Conservation (phyloP, 2,329 filamentous ascomycete species). For the Colletotrichum karsti region DNA sequence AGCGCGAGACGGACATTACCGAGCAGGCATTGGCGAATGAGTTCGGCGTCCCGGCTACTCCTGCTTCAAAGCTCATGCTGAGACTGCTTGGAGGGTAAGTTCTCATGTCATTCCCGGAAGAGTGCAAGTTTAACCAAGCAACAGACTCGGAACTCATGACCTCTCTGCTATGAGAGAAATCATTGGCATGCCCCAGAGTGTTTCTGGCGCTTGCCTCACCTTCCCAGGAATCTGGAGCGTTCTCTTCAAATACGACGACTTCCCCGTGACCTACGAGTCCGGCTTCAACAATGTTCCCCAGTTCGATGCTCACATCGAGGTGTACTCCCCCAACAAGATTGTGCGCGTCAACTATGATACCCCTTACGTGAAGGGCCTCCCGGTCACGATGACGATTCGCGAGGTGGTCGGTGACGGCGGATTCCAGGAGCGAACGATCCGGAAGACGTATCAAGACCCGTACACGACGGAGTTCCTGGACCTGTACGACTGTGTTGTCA, state of each 20-base stretch:
- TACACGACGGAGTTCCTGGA: conserved; percentile 47
- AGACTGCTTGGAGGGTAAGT: conserved; percentile 34
- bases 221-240: conserved; percentile 44
- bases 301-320: conserved; percentile 61
- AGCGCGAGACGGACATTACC: conserved; percentile 34
- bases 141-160: conserved; percentile 58
- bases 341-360: conserved; percentile 64
- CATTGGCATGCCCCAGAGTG: conserved; percentile 51
- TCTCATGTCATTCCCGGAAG: too few species aligned
- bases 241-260: conserved; percentile 53
- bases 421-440: conserved; percentile 47
- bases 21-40: conserved; percentile 40
- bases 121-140: not conserved
- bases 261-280: conserved; percentile 64
- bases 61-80: conserved; percentile 36
- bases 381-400: conserved; percentile 55
- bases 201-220: conserved; percentile 42
- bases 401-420: conserved; percentile 48
- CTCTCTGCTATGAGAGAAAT: conserved; percentile 60
- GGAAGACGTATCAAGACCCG: conserved; percentile 53
- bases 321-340: conserved; percentile 62
- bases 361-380: conserved; percentile 64
- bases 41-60: conserved; percentile 38
- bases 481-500: conserved; percentile 38
- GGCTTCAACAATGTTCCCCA: conserved; percentile 61